phyloP scores from a whole-genome alignment of 768 basidiomycete genomes.

The Termitomyces sp. region DNA sequence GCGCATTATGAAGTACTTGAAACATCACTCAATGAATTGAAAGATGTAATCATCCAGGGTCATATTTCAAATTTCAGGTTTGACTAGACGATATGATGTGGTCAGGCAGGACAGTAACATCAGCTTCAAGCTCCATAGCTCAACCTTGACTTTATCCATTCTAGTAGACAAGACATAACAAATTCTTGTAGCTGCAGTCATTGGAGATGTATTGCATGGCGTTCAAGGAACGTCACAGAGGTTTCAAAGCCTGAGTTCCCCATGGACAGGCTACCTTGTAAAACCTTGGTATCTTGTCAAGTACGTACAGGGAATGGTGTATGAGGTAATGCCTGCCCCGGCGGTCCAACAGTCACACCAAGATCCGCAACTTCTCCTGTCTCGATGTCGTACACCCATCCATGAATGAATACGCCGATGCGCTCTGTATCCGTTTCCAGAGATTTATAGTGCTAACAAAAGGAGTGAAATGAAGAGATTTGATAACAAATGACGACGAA shows the following conservation, averaged over 20 bases:
- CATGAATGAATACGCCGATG: conserved; percentile 16
- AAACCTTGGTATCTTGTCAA: not conserved
- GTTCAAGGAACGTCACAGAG: not conserved
- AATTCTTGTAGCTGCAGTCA: too few relatives aligned
- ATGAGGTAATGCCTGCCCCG: conserved; percentile 10
- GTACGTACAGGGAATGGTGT: conserved; percentile 12
- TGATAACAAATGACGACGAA: not conserved
- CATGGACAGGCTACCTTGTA: not conserved
- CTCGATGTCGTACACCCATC: conserved; percentile 21
- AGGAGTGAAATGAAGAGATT: not conserved
- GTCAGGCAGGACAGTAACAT: too few relatives aligned
- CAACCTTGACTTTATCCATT: too few relatives aligned
- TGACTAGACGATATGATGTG: too few relatives aligned
- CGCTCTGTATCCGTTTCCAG: not conserved
- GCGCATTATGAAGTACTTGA: too few relatives aligned
- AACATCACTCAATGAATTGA: not conserved
- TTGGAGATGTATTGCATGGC: too few relatives aligned
- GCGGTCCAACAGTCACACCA: conserved; percentile 16
- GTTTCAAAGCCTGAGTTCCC: not conserved
- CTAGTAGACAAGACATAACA: too few relatives aligned
- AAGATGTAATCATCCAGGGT: not conserved
- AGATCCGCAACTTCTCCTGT: conserved; percentile 18
- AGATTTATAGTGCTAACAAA: conserved; percentile 5
- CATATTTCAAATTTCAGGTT: too few relatives aligned
- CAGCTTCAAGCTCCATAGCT: too few relatives aligned